Evolutionary conservation across 345 rosid genomes (phyloP).

Genomic region (Populus simonii): DNA sequence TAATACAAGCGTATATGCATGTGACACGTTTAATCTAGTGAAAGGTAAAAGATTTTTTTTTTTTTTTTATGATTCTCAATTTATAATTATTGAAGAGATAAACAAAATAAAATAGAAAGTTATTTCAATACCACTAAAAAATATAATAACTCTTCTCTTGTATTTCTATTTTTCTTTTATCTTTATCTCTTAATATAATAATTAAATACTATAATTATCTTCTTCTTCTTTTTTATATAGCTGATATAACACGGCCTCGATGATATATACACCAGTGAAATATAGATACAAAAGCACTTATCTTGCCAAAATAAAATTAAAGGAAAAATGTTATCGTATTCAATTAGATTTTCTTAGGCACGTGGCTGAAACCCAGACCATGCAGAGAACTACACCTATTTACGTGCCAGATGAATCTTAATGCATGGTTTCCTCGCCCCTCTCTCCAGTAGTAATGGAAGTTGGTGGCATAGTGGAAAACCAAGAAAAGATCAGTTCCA

Average conservation of each 20-base stretch:
- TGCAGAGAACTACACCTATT: slow-evolving; percentile 16
- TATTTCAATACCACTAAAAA: too few relatives aligned
- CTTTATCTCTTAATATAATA: too few relatives aligned
- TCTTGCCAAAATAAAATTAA: not conserved
- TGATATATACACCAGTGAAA: not conserved
- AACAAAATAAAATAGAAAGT: too few relatives aligned
- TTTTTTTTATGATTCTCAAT: too few relatives aligned
- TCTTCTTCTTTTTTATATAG: too few relatives aligned
- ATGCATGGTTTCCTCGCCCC: slow-evolving; percentile 31
- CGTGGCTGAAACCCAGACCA: slow-evolving; percentile 40
- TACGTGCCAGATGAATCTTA: slow-evolving; percentile 44
- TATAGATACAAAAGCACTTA: not conserved
- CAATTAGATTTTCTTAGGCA: not conserved
- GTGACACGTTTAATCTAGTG: too few relatives aligned
- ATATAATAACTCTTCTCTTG: too few relatives aligned
- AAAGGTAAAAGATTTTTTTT: too few relatives aligned
- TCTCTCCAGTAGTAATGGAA: not conserved
- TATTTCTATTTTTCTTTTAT: too few relatives aligned
- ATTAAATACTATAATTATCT: too few relatives aligned
- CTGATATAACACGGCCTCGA: too few relatives aligned
- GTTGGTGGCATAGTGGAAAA: not conserved
- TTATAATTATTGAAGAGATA: too few relatives aligned
- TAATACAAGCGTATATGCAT: not conserved
- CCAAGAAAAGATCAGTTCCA: not conserved
- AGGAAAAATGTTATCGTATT: not conserved